Evolutionary conservation across 2,329 filamentous ascomycete genomes (phyloP), one percentile per base, ranked within the genome.

Genomic region (Penicillium psychrosexuale): DNA sequence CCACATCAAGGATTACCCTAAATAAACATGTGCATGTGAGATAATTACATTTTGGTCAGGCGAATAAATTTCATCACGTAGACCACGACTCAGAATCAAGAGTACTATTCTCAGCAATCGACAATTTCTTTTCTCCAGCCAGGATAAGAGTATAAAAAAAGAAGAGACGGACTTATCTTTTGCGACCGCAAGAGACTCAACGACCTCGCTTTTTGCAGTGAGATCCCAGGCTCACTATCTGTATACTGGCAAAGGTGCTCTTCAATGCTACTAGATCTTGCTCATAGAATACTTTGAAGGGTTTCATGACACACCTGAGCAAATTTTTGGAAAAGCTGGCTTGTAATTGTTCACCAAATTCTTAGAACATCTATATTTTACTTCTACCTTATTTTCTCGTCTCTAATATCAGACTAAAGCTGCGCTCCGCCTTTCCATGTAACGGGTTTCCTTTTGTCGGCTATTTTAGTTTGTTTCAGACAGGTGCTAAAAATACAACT

Each of bases 1-100:
- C 74, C 93, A 97, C 74, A 72, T 97, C 71, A 97, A 97, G 78
- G 85, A 95, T 53, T 84, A 85, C 67, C 82, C 83, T 1, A 82
- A 82, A 74, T 82, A 61, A 60, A 53, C n/a, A 27, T 27, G 11
- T 39, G 28, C 22, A 39, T 47, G 13, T 27, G 22, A 24, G 7
- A 24, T 28, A 27, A 19, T 27, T 33, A 11, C 5, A 24, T 13
- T 27, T 38, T 12, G 7, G 43, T 11, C 13, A 15, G 33, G 17
- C 15, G 42, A n/a, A 45, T 33, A 22, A 1, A 8, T 8, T 15
- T 9, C 2, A n/a, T 24, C 12, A 9, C 19, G 9, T 45, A 22
- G 3, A 12, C 8, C 8, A 24, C 5, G 6, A 9, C 4, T n/a
- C 15, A 6, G 3, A 34, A 12, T 11, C 3, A 24, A 7, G 22